Percentiles rank a stretch among this genome's conserved stretches.
Evolutionary conservation across 345 rosid species (phyloP).

Genomic region (Citrus reticulata): DNA sequence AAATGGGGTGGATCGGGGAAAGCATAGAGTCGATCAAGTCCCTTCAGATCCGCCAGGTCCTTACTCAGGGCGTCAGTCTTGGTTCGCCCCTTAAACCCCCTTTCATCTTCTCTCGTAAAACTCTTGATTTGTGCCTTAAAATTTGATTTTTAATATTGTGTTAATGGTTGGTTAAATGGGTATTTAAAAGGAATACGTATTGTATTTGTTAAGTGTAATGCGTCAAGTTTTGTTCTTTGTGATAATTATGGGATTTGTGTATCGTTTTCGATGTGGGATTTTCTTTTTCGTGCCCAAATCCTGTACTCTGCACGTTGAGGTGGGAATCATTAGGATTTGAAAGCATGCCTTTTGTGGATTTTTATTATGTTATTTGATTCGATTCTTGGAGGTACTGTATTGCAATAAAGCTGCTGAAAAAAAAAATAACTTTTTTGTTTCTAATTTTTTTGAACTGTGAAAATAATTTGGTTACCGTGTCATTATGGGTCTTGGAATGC

Average conservation of each 20-base stretch:
- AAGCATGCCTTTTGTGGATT: not conserved
- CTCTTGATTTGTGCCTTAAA: not conserved
- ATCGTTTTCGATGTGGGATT: not conserved
- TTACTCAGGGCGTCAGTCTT: constrained; percentile 73
- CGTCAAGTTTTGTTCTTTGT: not conserved
- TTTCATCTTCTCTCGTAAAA: not conserved
- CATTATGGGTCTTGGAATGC: not conserved
- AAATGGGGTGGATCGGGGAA: constrained; percentile 85
- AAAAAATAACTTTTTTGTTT: not conserved
- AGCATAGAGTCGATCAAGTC: constrained; percentile 71
- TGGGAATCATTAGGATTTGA: not conserved
- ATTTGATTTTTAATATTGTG: not conserved
- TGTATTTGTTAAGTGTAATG: not conserved
- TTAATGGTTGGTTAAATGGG: not conserved
- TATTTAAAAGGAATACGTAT: not conserved
- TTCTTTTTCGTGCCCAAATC: not conserved
- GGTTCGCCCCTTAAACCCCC: constrained; percentile 40
- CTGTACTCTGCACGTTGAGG: not conserved
- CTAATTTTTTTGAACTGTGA: not conserved
- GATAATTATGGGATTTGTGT: not conserved
- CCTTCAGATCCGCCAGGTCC: constrained; percentile 81
- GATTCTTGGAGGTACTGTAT: too few relatives aligned
- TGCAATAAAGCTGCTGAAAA: not conserved
- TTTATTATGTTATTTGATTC: not conserved
- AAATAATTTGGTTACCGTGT: not conserved